Conservation (phyloP, 306 rosid species). For the Prunus mongolica region DNA sequence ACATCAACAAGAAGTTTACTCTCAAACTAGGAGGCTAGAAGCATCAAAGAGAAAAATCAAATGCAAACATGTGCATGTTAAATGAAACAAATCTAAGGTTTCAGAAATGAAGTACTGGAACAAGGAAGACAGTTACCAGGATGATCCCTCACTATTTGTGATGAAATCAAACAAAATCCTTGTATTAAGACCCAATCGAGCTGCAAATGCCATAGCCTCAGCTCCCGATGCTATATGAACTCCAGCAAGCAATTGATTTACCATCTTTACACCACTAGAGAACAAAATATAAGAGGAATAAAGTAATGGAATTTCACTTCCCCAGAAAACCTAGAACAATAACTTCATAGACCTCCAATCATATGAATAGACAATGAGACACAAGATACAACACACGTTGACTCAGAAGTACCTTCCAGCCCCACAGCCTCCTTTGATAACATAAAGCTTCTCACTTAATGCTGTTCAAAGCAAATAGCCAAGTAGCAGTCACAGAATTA, state of each 20-base stretch:
- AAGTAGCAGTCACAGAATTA: conserved; percentile 27
- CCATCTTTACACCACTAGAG: conserved; percentile 88
- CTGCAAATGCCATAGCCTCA: conserved; percentile 95
- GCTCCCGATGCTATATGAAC: conserved; percentile 96
- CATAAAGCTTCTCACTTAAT: conserved; percentile 90
- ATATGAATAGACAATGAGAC: neutral
- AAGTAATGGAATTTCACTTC: conserved; percentile 6
- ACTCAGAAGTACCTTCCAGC: conserved; percentile 74
- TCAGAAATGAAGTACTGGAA: neutral
- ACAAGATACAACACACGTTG: conserved; percentile 8
- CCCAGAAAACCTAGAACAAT: conserved; percentile 13
- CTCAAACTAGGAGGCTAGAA: neutral
- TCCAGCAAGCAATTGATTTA: conserved; percentile 96
- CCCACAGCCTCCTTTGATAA: conserved; percentile 86
- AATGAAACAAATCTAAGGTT: neutral
- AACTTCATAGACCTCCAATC: conserved; percentile 7
- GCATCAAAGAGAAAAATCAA: neutral
- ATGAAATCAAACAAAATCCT: conserved; percentile 68
- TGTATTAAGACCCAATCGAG: conserved; percentile 82
- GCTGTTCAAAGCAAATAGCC: conserved; percentile 46
- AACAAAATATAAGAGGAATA: conserved; percentile 22
- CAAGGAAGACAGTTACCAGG: conserved; percentile 58
- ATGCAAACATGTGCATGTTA: neutral
- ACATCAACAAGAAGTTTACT: neutral
- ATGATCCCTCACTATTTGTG: conserved; percentile 70